Base-by-base conservation (phyloP, 768 basidiomycete species). In the Boletus tomentosulus region DNA sequence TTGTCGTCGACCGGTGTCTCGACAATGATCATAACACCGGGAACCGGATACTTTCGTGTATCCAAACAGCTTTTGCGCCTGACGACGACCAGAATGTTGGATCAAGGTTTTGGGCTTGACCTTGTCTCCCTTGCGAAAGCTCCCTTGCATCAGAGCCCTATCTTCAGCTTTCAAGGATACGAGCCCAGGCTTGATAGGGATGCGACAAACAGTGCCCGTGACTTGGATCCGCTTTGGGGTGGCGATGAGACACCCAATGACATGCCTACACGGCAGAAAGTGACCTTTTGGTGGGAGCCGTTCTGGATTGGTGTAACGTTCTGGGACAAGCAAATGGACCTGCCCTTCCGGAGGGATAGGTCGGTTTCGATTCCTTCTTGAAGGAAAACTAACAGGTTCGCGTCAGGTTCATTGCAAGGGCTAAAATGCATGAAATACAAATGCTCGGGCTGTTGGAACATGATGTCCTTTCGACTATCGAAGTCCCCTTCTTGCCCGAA, bases 391-490 rank as follows among this genome's bases (percentile, higher is more conserved):
- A 12, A 60, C 30, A 25, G n/a, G 7, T 45, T 60, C 47, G 30
- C 53, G 37, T 16, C 59, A 94, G 96, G 56, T 98, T 98, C 66
- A 77, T 98, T 25, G 87, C 92, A 6, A 84, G 96, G 30, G 93
- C 90, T n/a, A 91, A 92, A 73, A 96, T 97, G 92, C 91, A 93
- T 62, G 91, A 95, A 65, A 92, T 97, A 37, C 89, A 97, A 64
- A 95, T 92, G 89, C 80, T 97, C 1, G 95, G 95, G 6, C 74
- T 96, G 9, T 76, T 96, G 42, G 93, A 93, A 59, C 90, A 95
- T 60, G 93, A 96, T 61, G 86, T 97, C 30, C 83, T 92, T 22
- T 86, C 91, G 5, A 87, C 86, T 57, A 94, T 97, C 55, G 88
- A 90, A 57, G 83, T 97, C 12, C 94, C 95, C 2, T 87, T 84